Percentiles rank a stretch among this genome's conserved stretches.
phyloP scores from a whole-genome alignment of 2,329 filamentous ascomycete species.

The Ceratocystis destructans region DNA sequence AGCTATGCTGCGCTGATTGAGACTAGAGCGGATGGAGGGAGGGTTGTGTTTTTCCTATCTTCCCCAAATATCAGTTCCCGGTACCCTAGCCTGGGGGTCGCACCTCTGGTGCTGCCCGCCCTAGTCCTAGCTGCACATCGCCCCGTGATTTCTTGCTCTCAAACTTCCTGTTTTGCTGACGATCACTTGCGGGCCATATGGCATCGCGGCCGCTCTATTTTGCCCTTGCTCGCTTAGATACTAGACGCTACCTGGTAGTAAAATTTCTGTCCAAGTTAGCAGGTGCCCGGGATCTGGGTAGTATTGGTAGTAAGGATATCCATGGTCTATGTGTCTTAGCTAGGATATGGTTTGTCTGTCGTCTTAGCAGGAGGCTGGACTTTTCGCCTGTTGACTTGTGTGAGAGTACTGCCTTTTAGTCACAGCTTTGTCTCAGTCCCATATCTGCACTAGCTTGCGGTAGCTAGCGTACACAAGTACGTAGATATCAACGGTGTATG shows the following conservation, averaged over 20 bases:
- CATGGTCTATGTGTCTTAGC: not conserved
- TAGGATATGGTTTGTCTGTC: not conserved
- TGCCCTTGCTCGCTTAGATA: conserved; percentile 1
- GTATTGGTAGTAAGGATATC: not conserved
- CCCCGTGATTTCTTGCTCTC: not conserved
- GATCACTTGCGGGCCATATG: not conserved
- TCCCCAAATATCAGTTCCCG: not conserved
- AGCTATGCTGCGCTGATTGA: not conserved
- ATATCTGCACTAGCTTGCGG: not conserved
- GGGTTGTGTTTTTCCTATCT: not conserved
- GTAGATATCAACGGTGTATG: too few relatives aligned
- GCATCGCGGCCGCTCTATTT: not conserved
- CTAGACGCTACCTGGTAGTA: not conserved
- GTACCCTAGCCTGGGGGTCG: not conserved
- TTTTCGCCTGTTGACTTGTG: not conserved
- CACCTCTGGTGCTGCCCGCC: not conserved
- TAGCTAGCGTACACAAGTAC: too few relatives aligned
- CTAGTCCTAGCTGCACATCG: not conserved
- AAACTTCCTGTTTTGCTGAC: not conserved
- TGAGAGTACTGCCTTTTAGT: not conserved
- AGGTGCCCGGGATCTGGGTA: not conserved
- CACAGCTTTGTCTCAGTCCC: not conserved
- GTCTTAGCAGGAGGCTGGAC: not conserved
- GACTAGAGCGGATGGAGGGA: not conserved
- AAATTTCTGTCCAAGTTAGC: not conserved